Evolutionary conservation across 768 basidiomycete genomes (phyloP).

Genomic region (Rhizopogon sp.): DNA sequence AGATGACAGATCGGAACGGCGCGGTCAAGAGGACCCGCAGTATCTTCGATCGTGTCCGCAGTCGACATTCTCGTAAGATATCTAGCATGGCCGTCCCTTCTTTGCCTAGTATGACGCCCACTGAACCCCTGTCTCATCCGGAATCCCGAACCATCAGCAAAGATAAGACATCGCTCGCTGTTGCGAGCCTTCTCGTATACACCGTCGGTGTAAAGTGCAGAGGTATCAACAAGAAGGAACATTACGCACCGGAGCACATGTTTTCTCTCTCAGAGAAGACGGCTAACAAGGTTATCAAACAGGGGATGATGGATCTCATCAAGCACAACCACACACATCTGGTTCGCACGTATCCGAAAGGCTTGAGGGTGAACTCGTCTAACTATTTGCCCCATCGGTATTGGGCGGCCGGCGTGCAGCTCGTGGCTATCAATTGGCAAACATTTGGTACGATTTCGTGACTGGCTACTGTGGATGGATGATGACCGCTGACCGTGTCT

Average conservation of each 20-base stretch:
- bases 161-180: constrained; percentile 66
- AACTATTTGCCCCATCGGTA: constrained; percentile 88
- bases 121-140: constrained; percentile 13
- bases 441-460: constrained; percentile 64
- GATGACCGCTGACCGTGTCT: neutral
- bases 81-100: constrained; percentile 10
- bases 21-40: constrained; percentile 36
- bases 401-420: constrained; percentile 85
- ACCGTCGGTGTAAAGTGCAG: constrained; percentile 94
- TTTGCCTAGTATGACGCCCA: constrained; percentile 3
- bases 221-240: constrained; percentile 81
- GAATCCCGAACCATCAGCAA: constrained; percentile 29
- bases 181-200: constrained; percentile 81
- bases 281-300: constrained; percentile 70
- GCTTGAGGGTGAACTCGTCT: constrained; percentile 70
- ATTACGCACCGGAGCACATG: constrained; percentile 83
- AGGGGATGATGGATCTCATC: constrained; percentile 65
- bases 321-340: constrained; percentile 84
- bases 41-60: constrained; percentile 38
- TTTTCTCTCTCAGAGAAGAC: constrained; percentile 89
- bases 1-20: constrained; percentile 29
- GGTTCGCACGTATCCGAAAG: constrained; percentile 84
- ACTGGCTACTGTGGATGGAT: neutral
- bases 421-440: constrained; percentile 97
- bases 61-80: constrained; percentile 19